Conservation (phyloP, 805 yeast species). For the Metschnikowia arizonensis region DNA sequence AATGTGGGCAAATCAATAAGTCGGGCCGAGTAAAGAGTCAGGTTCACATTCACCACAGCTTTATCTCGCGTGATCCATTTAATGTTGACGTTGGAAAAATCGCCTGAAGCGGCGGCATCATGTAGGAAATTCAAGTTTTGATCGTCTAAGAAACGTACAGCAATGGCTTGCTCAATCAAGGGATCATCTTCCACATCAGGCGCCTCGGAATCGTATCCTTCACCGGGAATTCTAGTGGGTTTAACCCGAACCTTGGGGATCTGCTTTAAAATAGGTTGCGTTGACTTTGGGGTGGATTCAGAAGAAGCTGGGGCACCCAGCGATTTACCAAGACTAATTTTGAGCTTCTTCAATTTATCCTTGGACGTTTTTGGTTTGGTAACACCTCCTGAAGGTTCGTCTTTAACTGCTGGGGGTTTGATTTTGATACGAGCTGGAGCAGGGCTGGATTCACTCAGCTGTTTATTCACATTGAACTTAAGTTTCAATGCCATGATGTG, state of each 20-base stretch:
- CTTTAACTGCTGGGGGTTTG: slow-evolving; percentile 19
- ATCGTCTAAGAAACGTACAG: slow-evolving; percentile 70
- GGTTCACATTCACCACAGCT: slow-evolving; percentile 71
- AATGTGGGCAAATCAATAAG: slow-evolving; percentile 87
- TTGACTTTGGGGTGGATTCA: slow-evolving; percentile 1
- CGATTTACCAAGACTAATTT: slow-evolving; percentile 21
- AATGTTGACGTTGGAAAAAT: slow-evolving; percentile 64
- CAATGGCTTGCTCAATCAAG: slow-evolving; percentile 77
- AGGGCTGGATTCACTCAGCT: not conserved
- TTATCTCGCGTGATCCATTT: slow-evolving; percentile 80
- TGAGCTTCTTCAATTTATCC: slow-evolving; percentile 25
- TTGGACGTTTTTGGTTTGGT: slow-evolving; percentile 13
- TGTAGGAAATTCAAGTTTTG: slow-evolving; percentile 68
- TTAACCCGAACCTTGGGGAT: slow-evolving; percentile 50
- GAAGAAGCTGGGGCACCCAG: slow-evolving; percentile 4
- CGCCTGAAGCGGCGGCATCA: slow-evolving; percentile 73
- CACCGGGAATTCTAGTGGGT: slow-evolving; percentile 76
- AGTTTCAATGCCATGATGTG: slow-evolving; percentile 19
- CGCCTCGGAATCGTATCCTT: slow-evolving; percentile 95
- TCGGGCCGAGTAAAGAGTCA: slow-evolving; percentile 72
- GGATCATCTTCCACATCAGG: slow-evolving; percentile 97
- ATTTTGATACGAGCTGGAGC: slow-evolving; percentile 20
- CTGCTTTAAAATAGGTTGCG: slow-evolving; percentile 11
- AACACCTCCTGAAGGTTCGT: slow-evolving; percentile 10
- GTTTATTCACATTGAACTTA: slow-evolving; percentile 19